These are phyloP conservation scores for Neofusicoccum ribis DNA, from an alignment of 2,329 filamentous ascomycete species.

Conservation along the genomic window DNA sequence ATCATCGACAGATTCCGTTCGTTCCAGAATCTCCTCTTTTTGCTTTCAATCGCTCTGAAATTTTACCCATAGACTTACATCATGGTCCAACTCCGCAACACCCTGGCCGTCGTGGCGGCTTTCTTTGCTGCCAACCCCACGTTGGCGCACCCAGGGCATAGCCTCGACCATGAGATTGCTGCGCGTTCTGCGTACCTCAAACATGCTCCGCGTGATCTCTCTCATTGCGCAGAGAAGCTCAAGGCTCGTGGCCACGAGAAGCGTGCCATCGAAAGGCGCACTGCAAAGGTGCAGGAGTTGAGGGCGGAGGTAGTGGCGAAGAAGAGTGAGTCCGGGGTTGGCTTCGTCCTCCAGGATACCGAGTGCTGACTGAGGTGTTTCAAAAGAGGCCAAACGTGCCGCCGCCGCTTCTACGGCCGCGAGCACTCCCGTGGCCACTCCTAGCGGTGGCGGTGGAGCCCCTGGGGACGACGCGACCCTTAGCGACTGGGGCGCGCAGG, in stretches of 20 bases:
- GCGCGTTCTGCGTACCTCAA: slow-evolving; percentile 6
- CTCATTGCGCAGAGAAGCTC: slow-evolving; percentile 14
- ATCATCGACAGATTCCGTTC: neutral
- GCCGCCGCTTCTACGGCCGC: neutral
- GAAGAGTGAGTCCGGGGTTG: neutral
- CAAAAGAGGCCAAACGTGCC: neutral
- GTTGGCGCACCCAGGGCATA: slow-evolving; percentile 1
- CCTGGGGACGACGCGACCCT: neutral
- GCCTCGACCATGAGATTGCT: slow-evolving; percentile 5
- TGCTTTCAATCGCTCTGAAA: no score
- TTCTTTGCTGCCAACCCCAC: neutral
- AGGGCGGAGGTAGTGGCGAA: slow-evolving; percentile 4
- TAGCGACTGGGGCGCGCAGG: neutral
- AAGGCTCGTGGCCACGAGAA: neutral
- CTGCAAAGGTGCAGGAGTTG: neutral
- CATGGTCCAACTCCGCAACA: neutral
- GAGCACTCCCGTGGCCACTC: neutral
- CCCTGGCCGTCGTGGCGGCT: neutral
- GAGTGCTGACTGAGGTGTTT: neutral
- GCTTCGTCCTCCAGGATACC: no score
- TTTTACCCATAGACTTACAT: neutral
- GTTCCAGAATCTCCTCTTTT: neutral
- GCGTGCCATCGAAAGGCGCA: neutral
- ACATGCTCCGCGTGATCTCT: slow-evolving; percentile 1
- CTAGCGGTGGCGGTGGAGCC: neutral